phyloP scores from a whole-genome alignment of 164 flowering plant genomes.

The grape (Vitis vinifera) region ASM3070453v1 NC_081810.1:7697001-7697500 shows the following conservation, averaged over 20 bases:
- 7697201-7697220: background rate
- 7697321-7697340: background rate
- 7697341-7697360: background rate
- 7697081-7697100: constrained; percentile 24
- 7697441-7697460: too few species aligned
- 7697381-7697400: too few species aligned
- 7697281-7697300: background rate
- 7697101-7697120: constrained; percentile 39
- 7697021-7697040: constrained; percentile 33
- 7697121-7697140: constrained; percentile 16
- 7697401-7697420: too few species aligned
- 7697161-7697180: background rate
- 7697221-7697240: background rate
- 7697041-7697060: constrained; percentile 39
- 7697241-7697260: background rate
- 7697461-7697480: too few species aligned
- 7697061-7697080: constrained; percentile 21
- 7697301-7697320: background rate
- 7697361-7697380: background rate
- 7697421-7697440: too few species aligned
- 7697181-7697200: background rate
- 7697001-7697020: constrained; percentile 20
- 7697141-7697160: background rate
- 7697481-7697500: too few species aligned
- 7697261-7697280: background rate